A percentile compares a stretch with the other conserved stretches of the same genome.
Conservation (phyloP, 768 basidiomycete genomes). For the Termitomyces sp. region DNA sequence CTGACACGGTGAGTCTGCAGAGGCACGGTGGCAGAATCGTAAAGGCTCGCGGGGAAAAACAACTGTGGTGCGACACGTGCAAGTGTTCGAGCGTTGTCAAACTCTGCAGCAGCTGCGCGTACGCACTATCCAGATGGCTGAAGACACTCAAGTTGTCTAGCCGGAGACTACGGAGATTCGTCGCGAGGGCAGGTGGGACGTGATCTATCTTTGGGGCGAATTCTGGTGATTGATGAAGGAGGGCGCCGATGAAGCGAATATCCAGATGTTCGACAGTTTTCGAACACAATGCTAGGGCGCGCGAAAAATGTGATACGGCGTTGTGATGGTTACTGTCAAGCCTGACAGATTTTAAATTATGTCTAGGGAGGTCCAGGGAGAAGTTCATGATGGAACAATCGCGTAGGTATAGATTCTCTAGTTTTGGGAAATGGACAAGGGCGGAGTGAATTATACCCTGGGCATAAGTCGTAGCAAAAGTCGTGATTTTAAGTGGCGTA, state of each 20-base stretch:
- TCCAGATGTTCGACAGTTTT: slow-evolving; percentile 19
- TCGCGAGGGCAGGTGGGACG: slow-evolving; percentile 2
- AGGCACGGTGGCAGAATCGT: slow-evolving; percentile 17
- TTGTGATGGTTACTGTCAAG: slow-evolving; percentile 24
- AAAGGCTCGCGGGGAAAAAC: slow-evolving; percentile 19
- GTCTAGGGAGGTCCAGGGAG: slow-evolving; percentile 16
- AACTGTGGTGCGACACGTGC: slow-evolving; percentile 23
- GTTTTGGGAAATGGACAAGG: slow-evolving; percentile 18
- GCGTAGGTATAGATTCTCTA: slow-evolving; percentile 22
- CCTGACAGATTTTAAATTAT: slow-evolving; percentile 19
- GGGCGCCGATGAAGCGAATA: slow-evolving; percentile 24
- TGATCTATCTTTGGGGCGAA: slow-evolving; percentile 10
- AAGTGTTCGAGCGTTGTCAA: slow-evolving; percentile 18
- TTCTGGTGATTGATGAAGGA: slow-evolving; percentile 19
- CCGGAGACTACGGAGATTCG: slow-evolving; percentile 18
- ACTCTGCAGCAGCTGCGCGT: slow-evolving; percentile 17
- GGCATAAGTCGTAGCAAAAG: slow-evolving; percentile 24
- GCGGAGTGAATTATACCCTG: slow-evolving; percentile 22
- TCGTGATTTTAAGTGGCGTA: slow-evolving; percentile 13
- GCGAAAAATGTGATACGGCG: slow-evolving; percentile 19
- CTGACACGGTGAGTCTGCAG: slow-evolving; percentile 14
- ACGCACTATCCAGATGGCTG: slow-evolving; percentile 17
- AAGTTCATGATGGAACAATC: slow-evolving; percentile 22
- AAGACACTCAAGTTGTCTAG: slow-evolving; percentile 25
- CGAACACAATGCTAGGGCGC: slow-evolving; percentile 17